Evolutionary conservation across 371 early-diverging fungal genomes (phyloP), one percentile per base, ranked within the genome.

Genomic region (Sporodiniella umbellata): DNA sequence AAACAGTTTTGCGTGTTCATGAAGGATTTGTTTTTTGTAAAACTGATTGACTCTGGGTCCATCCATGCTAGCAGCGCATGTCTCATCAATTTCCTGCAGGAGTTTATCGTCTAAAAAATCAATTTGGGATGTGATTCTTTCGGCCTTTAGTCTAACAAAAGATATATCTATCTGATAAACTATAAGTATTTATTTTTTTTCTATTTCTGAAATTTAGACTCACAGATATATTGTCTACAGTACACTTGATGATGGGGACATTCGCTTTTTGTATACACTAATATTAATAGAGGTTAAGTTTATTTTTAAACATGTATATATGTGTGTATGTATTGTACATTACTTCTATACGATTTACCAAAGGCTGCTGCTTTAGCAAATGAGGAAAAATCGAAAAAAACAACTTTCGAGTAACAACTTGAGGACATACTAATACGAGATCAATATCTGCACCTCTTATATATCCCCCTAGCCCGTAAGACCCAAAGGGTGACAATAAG

Each of bases 181-280:
- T 11, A 51, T 22, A 14, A 12, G 4, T 3, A 22, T 4, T 14
- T 11, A 35, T 1, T 35, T 11, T 15, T 8, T 35, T 14, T 11
- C 8, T n/a, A 35, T 35, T 1, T 5, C 15, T 35, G 14, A 31
- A 31, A 14, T 1, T 35, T 14, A 35, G n/a, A 35, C 56, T 47
- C 60, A 68, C 74, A 2, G 66, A 59, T 15, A 68, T 61, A n/a
- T 56, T 46, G 24, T 74, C 68, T 5, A 68, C 48, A 0, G 43
- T 48, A 42, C 66, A 74, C 42, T 63, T 64, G 33, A 70, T 70
- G 12, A 74, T 70, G 19, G 75, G 75, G 1, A 74, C 75, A 28
- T 45, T 48, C 0, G 75, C 61, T 18, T 59, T 53, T 37, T 48
- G 40, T 7, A 75, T 56, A 14, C 49, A 45, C 74, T 74, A 12